These are phyloP conservation scores for Fomitopsis serialis DNA, from an alignment of 768 basidiomycete genomes.

Conservation along the genomic window DNA sequence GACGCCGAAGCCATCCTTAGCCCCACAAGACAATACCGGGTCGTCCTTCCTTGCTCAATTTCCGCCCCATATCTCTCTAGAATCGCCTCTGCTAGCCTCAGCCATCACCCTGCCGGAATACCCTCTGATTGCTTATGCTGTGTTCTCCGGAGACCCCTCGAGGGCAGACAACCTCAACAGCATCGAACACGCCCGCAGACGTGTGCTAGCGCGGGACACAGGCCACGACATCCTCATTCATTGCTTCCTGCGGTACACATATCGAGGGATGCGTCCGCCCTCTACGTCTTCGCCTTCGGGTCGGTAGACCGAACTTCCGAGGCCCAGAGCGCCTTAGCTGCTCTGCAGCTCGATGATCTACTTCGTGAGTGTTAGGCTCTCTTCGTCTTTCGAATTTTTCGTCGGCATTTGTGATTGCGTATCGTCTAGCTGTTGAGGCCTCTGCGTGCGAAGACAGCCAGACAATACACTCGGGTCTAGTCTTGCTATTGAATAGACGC, in stretches of 20 bases:
- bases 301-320: constrained; percentile 27
- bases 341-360: constrained; percentile 44
- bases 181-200: constrained; percentile 53
- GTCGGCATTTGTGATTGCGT: no score
- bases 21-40: constrained; percentile 25
- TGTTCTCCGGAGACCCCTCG: constrained; percentile 32
- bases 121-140: constrained; percentile 40
- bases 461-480: background rate
- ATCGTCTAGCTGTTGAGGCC: no score
- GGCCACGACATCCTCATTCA: constrained; percentile 38
- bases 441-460: no score
- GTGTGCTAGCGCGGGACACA: constrained; percentile 35
- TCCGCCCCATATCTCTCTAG: constrained; percentile 28
- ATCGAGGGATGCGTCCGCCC: constrained; percentile 33
- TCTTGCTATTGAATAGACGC: background rate
- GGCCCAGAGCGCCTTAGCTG: constrained; percentile 28
- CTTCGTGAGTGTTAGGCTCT: constrained; percentile 36
- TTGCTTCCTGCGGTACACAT: constrained; percentile 48
- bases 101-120: constrained; percentile 38
- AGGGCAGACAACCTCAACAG: constrained; percentile 28
- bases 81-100: constrained; percentile 41
- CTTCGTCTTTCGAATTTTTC: background rate
- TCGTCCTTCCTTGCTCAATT: constrained; percentile 22
- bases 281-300: constrained; percentile 57
- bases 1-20: constrained; percentile 14